Percentiles rank a stretch among this genome's conserved stretches.
Conservation (phyloP, 1,139 yeast species). For the Geotrichum armillariae region DNA sequence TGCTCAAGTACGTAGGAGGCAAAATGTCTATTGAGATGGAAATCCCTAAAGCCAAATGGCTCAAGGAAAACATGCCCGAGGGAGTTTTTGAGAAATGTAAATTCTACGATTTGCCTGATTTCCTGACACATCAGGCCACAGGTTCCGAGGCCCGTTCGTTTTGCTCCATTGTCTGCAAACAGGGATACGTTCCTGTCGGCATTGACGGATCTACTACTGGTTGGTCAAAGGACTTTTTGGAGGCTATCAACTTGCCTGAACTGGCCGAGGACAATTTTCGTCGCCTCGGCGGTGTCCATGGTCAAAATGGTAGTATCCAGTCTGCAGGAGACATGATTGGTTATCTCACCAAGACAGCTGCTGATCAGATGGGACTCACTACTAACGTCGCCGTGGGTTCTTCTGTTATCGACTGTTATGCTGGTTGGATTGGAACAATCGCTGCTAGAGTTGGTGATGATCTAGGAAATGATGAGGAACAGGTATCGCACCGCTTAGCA, state of each 20-base stretch:
- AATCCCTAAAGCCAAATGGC: conserved; percentile 88
- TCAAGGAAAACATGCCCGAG: conserved; percentile 85
- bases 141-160: conserved; percentile 81
- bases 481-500: conserved; percentile 59
- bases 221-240: conserved; percentile 82
- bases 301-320: conserved; percentile 66
- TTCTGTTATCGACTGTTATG: conserved; percentile 96
- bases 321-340: conserved; percentile 92
- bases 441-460: conserved; percentile 65
- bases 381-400: conserved; percentile 83
- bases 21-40: conserved; percentile 98
- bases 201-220: conserved; percentile 47
- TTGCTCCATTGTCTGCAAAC: conserved; percentile 93
- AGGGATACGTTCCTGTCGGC: conserved; percentile 90
- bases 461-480: conserved; percentile 46
- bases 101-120: conserved; percentile 92
- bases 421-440: conserved; percentile 98
- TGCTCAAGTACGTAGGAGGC: conserved; percentile 92
- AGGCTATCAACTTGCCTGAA: conserved; percentile 68
- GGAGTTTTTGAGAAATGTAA: conserved; percentile 62
- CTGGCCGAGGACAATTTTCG: conserved; percentile 73
- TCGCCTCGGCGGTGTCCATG: conserved; percentile 81
- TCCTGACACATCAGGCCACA: conserved; percentile 85
- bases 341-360: conserved; percentile 60
- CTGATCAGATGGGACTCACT: conserved; percentile 82